Conservation (phyloP, 129 eudicot genomes). For the Lonicera japonica region DNA sequence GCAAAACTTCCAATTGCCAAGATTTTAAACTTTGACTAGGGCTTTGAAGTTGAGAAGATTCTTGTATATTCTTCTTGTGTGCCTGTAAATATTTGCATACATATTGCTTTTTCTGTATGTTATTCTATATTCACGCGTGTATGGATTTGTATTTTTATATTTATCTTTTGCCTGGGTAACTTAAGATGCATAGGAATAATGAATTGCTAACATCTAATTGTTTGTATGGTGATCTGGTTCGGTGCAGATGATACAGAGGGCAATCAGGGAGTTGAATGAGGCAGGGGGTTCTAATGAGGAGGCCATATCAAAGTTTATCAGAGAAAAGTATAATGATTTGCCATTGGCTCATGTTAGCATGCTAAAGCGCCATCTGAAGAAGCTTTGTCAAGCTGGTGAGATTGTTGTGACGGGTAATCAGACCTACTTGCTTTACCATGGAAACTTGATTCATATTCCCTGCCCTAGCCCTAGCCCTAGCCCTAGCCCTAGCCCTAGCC, state of each 20-base stretch:
- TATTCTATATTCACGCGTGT: not conserved
- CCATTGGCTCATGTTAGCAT: slow-evolving; percentile 52
- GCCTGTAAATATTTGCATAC: not conserved
- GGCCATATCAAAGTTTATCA: slow-evolving; percentile 37
- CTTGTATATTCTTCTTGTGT: not conserved
- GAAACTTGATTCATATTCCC: too few species aligned
- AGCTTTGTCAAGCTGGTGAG: slow-evolving; percentile 39
- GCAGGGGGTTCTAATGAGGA: slow-evolving; percentile 51
- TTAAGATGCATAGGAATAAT: not conserved
- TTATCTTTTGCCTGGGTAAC: not conserved
- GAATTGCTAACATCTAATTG: not conserved
- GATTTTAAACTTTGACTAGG: too few species aligned
- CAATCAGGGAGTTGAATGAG: slow-evolving; percentile 41
- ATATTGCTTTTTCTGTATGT: not conserved
- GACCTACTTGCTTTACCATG: not conserved
- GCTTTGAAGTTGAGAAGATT: too few species aligned
- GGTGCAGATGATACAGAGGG: slow-evolving; percentile 45
- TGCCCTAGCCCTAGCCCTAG: too few species aligned
- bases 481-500: too few species aligned
- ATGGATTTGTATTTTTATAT: not conserved
- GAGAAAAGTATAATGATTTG: slow-evolving; percentile 31
- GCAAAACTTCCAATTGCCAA: too few species aligned
- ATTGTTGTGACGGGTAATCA: slow-evolving; percentile 17
- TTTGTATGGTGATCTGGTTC: not conserved
- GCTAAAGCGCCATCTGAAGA: slow-evolving; percentile 34